Evolutionary conservation across 805 yeast genomes (phyloP).

Genomic region (Pichia rugopelliculosa): DNA sequence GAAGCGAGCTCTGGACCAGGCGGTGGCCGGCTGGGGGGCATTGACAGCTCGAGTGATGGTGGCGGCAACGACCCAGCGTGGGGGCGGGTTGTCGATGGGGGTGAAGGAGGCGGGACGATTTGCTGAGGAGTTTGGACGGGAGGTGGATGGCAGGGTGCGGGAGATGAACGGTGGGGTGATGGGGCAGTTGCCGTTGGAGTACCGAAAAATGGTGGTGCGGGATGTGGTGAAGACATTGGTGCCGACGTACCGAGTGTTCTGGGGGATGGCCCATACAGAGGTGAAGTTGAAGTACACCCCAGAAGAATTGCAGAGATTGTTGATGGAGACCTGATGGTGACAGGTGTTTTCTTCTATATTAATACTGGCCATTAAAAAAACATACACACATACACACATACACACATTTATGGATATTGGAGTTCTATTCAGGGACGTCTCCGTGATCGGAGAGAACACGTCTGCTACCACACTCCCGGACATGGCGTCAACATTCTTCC

Average conservation of each 20-base stretch:
- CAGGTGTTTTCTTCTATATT: too few species aligned
- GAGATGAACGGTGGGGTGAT: neutral
- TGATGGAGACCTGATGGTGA: neutral
- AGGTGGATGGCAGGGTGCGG: neutral
- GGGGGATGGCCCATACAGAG: neutral
- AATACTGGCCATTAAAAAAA: too few species aligned
- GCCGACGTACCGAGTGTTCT: neutral
- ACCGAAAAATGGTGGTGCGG: neutral
- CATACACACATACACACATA: too few species aligned
- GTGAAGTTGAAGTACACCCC: neutral
- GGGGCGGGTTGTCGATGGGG: slow-evolving; percentile 29
- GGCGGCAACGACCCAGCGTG: slow-evolving; percentile 55
- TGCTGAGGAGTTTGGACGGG: neutral
- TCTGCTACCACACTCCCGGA: neutral
- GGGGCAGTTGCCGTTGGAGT: neutral
- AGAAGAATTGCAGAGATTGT: neutral
- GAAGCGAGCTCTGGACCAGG: slow-evolving; percentile 64
- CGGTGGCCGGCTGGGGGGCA: slow-evolving; percentile 72
- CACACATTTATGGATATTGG: neutral
- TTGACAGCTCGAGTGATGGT: slow-evolving; percentile 74
- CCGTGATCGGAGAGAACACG: neutral
- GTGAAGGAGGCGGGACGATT: slow-evolving; percentile 50
- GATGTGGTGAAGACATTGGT: neutral
- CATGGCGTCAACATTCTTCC: neutral
- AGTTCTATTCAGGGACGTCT: neutral